Evolutionary conservation across 2,329 filamentous ascomycete species (phyloP), one percentile per base, ranked within the genome.

Genomic region (Microsporum audouinii): DNA sequence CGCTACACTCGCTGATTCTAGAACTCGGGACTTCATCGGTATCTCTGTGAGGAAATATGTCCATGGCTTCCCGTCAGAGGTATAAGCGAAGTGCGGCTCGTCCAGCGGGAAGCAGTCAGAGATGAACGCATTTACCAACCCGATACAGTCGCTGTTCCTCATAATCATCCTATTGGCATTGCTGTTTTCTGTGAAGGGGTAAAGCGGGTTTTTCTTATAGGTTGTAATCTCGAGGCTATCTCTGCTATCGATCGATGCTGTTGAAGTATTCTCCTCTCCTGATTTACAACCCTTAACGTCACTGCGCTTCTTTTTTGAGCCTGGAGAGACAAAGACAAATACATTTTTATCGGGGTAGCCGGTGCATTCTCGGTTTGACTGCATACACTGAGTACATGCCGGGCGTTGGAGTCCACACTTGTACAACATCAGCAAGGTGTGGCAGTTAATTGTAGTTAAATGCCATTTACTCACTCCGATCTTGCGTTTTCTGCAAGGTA

Each of bases 351-450:
- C 66, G 39, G 66, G 65, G 61, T 72, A 73, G 6, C 71, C 71
- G 5, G 63, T 61, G 60, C 71, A 73, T n/a, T 59, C 56, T 60
- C 70, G 65, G 10, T 68, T 68, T 7, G 70, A 71, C 56, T 67
- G 67, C 27, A 67, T 65, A 49, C 71, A 73, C 62, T 71, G 69
- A 10, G 61, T 59, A 64, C 71, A 73, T 8, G 43, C 45, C 10
- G 71, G 71, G 47, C 63, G 65, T 63, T 70, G 62, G 17, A 71
- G 65, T 39, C 68, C 70, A 63, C 71, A 73, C 70, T 72, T 68
- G 17, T 33, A 23, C 10, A 29, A 29, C 27, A 33, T 29, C n/a
- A 23, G 47, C 33, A 29, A 14, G 47, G 17, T n/a, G 27, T 53
- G 14, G 17, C 8, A 33, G 10, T 53, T 33, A 33, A 33, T 53